A percentile compares a stretch with the other conserved stretches of the same genome.
phyloP scores from a whole-genome alignment of 768 basidiomycete species.

The Leccinellum albellum region DNA sequence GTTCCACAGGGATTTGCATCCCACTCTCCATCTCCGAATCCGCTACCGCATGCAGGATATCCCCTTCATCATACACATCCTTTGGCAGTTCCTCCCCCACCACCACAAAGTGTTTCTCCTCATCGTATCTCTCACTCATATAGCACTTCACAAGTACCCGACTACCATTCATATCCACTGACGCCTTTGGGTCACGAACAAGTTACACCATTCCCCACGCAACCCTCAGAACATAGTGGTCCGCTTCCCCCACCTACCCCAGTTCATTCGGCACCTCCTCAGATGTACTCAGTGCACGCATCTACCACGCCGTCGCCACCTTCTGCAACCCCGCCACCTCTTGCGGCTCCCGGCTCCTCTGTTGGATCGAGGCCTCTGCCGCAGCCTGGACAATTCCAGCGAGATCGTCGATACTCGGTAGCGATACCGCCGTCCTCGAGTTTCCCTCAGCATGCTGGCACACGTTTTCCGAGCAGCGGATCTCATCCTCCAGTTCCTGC shows the following conservation, averaged over 20 bases:
- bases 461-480: slow-evolving; percentile 14
- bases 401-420: slow-evolving; percentile 30
- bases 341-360: slow-evolving; percentile 1
- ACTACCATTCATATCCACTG: slow-evolving; percentile 24
- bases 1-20: slow-evolving; percentile 42
- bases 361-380: slow-evolving; percentile 30
- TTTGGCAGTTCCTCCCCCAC: not conserved
- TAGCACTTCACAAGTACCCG: slow-evolving; percentile 24
- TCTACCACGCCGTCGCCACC: slow-evolving; percentile 25
- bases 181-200: slow-evolving; percentile 20
- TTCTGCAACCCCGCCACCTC: slow-evolving; percentile 14
- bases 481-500: slow-evolving; percentile 17
- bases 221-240: slow-evolving; percentile 20
- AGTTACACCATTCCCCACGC: slow-evolving; percentile 21
- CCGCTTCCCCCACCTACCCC: slow-evolving; percentile 21
- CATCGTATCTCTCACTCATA: slow-evolving; percentile 28
- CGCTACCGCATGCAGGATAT: slow-evolving; percentile 14
- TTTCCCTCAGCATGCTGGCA: slow-evolving; percentile 26
- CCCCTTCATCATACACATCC: slow-evolving; percentile 16
- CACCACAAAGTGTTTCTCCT: slow-evolving; percentile 13
- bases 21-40: slow-evolving; percentile 23
- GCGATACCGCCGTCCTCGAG: slow-evolving; percentile 29
- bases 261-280: slow-evolving; percentile 24
- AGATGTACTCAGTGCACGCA: slow-evolving; percentile 17
- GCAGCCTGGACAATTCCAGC: slow-evolving; percentile 29